Evolutionary conservation across 2,329 filamentous ascomycete genomes (phyloP).

Genomic region (Mollisia scopiformis): DNA sequence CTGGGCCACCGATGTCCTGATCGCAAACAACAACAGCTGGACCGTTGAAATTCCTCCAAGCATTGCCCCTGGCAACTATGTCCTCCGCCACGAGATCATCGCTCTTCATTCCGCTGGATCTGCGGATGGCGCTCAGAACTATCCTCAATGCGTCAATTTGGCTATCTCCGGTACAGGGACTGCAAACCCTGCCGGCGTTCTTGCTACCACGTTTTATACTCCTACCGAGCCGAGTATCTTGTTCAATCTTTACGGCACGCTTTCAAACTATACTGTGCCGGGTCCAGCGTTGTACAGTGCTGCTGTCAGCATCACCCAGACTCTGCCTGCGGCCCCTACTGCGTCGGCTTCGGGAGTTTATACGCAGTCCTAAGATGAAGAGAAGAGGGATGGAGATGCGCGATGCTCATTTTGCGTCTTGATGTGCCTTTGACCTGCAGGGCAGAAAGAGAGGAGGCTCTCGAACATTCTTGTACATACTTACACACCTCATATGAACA

Average conservation of each 20-base stretch:
- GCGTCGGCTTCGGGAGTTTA: too few species aligned
- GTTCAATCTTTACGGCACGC: constrained; percentile 41
- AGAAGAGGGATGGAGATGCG: too few species aligned
- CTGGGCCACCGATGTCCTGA: constrained; percentile 44
- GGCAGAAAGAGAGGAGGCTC: too few species aligned
- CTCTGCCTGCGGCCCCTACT: background rate
- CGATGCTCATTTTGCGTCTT: too few species aligned
- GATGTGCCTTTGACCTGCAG: too few species aligned
- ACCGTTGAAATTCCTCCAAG: background rate
- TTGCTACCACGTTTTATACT: constrained; percentile 45
- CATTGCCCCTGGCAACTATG: constrained; percentile 1
- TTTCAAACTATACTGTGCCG: constrained; percentile 38
- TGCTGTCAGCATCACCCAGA: constrained; percentile 2
- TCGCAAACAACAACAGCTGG: constrained; percentile 9
- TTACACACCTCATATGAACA: too few species aligned
- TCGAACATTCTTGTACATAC: too few species aligned
- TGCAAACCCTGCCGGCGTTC: constrained; percentile 39
- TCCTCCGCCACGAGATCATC: constrained; percentile 48
- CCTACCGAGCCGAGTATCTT: constrained; percentile 45
- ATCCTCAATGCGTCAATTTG: constrained; percentile 55
- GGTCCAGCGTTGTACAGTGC: constrained; percentile 38
- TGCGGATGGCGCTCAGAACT: constrained; percentile 50
- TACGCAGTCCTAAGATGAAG: too few species aligned
- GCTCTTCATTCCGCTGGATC: constrained; percentile 31
- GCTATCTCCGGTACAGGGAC: constrained; percentile 48